Evolutionary conservation across 1,284 basidiomycete species (phyloP).

Genomic region (Ceratobasidium theobromae): DNA sequence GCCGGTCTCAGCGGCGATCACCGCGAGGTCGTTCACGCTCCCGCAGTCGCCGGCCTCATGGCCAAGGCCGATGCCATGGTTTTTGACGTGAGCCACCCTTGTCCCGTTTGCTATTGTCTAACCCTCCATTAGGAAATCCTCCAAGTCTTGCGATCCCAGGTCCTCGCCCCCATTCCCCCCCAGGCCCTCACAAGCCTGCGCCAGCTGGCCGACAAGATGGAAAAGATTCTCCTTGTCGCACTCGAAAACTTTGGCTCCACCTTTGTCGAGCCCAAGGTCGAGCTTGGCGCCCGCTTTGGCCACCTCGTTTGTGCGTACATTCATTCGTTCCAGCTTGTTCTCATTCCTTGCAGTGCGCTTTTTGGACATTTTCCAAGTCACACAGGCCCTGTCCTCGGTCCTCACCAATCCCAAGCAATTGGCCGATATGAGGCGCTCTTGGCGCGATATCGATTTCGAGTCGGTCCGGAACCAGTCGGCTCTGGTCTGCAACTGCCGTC

Average conservation of each 20-base stretch:
- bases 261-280: conserved; percentile 88
- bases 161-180: conserved; percentile 73
- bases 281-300: conserved; percentile 82
- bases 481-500: conserved; percentile 84
- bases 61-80: conserved; percentile 84
- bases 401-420: conserved; percentile 83
- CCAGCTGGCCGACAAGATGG: conserved; percentile 86
- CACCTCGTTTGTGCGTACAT: conserved; percentile 75
- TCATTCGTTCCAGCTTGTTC: conserved; percentile 4
- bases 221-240: conserved; percentile 78
- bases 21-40: conserved; percentile 81
- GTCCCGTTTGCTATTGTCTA: conserved; percentile 3
- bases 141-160: conserved; percentile 77
- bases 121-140: conserved; percentile 67
- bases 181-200: conserved; percentile 68
- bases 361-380: conserved; percentile 86
- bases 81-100: conserved; percentile 66
- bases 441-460: conserved; percentile 84
- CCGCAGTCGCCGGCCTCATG: conserved; percentile 83
- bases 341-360: conserved; percentile 62
- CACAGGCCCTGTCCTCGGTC: conserved; percentile 80
- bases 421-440: conserved; percentile 79
- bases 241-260: conserved; percentile 80
- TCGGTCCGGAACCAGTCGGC: conserved; percentile 89
- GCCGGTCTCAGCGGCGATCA: conserved; percentile 67